phyloP scores from a whole-genome alignment of 768 basidiomycete species.

The Tephrocybe sp. region DNA sequence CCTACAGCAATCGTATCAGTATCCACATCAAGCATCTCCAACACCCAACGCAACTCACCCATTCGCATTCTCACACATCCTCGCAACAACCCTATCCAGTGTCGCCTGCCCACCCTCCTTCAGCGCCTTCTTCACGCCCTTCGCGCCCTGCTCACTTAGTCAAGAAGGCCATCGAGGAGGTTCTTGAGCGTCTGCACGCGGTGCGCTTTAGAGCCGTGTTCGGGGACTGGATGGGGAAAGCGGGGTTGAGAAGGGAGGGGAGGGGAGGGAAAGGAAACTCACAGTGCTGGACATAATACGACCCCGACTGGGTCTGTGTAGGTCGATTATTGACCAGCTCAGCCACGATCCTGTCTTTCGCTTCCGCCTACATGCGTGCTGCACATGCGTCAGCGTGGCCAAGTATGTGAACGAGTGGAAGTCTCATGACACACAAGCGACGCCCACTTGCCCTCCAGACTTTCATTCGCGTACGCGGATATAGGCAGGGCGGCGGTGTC shows the following conservation, averaged over 20 bases:
- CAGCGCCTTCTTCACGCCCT: slow-evolving; percentile 81
- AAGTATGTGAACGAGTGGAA: slow-evolving; percentile 80
- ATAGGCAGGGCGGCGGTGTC: slow-evolving; percentile 88
- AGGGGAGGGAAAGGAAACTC: slow-evolving; percentile 25
- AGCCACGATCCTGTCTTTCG: slow-evolving; percentile 82
- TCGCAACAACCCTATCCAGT: slow-evolving; percentile 66
- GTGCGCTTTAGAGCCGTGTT: slow-evolving; percentile 78
- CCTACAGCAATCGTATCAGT: slow-evolving; percentile 16
- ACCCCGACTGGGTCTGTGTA: slow-evolving; percentile 83
- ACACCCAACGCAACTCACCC: slow-evolving; percentile 42
- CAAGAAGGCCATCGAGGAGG: slow-evolving; percentile 67
- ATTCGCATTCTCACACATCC: slow-evolving; percentile 86
- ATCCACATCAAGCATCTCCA: background rate
- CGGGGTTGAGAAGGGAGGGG: background rate
- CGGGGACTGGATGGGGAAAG: slow-evolving; percentile 51
- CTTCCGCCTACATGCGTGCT: no score
- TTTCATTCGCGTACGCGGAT: slow-evolving; percentile 84
- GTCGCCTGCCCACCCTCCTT: slow-evolving; percentile 83
- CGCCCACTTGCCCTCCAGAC: slow-evolving; percentile 86
- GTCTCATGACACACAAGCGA: slow-evolving; percentile 88
- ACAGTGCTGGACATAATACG: slow-evolving; percentile 87
- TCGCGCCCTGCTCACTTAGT: slow-evolving; percentile 85
- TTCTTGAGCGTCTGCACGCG: slow-evolving; percentile 76
- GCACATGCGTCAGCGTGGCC: background rate
- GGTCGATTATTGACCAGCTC: slow-evolving; percentile 76